These are phyloP conservation scores for Emericellopsis atlantica DNA, from an alignment of 2,329 filamentous ascomycete species.

Conservation along the genomic window DNA sequence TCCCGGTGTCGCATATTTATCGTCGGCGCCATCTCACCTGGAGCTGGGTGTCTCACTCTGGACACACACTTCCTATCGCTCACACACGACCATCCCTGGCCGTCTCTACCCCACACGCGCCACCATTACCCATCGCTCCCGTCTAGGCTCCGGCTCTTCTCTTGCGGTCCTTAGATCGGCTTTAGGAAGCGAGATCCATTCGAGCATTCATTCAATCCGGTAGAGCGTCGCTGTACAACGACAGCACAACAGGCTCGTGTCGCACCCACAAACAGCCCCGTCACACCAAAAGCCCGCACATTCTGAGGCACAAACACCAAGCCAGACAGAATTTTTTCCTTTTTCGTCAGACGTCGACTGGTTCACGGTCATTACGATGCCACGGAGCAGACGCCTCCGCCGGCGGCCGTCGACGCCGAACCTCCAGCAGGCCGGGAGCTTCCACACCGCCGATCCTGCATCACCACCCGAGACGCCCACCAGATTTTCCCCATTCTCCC, in stretches of 20 bases:
- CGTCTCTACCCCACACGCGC: not conserved
- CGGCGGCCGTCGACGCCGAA: constrained; percentile 28
- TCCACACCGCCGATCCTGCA: constrained; percentile 22
- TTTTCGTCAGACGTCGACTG: not conserved
- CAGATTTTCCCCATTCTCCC: constrained; percentile 19
- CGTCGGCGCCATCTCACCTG: no score
- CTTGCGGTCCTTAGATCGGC: not conserved
- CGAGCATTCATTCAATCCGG: not conserved
- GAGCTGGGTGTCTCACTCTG: no score
- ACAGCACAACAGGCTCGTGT: not conserved
- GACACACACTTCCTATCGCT: constrained; percentile 1
- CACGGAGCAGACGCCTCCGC: constrained; percentile 17
- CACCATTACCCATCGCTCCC: not conserved
- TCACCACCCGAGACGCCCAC: constrained; percentile 36
- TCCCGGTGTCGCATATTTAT: no score
- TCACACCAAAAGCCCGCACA: not conserved
- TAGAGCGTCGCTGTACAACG: not conserved
- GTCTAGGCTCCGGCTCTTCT: not conserved
- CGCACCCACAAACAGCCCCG: not conserved
- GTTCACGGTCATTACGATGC: constrained; percentile 11
- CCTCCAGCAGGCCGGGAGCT: constrained; percentile 11
- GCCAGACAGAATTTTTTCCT: no score
- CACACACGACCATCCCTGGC: not conserved
- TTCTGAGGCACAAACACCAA: no score
- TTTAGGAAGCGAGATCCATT: not conserved